phyloP scores from a whole-genome alignment of 192 early-diverging fungal genomes.

The Umbelopsis vinacea region DNA sequence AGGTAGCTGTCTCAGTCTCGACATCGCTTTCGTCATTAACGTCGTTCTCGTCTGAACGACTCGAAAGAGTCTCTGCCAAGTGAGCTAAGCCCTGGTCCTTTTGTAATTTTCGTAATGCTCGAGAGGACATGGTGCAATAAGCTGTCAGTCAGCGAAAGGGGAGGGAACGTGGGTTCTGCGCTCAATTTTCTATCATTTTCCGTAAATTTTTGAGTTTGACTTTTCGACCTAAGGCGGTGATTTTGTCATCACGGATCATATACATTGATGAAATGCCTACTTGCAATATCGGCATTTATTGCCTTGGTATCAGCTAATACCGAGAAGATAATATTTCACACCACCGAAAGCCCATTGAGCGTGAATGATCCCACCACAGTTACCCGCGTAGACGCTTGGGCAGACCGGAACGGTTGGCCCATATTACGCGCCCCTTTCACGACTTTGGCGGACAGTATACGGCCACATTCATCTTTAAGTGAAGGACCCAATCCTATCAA shows the following conservation, averaged over 20 bases:
- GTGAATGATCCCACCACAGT: background rate
- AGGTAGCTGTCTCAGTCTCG: constrained; percentile 42
- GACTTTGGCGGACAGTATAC: background rate
- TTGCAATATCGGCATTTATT: background rate
- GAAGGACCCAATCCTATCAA: constrained; percentile 11
- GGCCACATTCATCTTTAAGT: background rate
- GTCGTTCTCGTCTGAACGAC: background rate
- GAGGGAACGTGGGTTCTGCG: background rate
- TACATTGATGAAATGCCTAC: background rate
- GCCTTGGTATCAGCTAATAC: constrained; percentile 24
- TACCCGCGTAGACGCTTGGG: background rate
- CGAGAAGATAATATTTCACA: constrained; percentile 29
- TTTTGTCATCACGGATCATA: background rate
- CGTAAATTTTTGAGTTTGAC: background rate
- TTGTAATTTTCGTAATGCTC: constrained; percentile 37
- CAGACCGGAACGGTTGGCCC: background rate
- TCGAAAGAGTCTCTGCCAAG: background rate
- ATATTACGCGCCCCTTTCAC: background rate
- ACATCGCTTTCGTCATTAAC: constrained; percentile 38
- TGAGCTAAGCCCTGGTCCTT: constrained; percentile 28
- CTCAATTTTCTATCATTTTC: constrained; percentile 18
- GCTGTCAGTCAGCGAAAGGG: background rate
- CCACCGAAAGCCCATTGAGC: background rate
- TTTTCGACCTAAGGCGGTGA: background rate
- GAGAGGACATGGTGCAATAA: constrained; percentile 34